Evolutionary conservation across 345 rosid species (phyloP).

Genomic region (Acer negundo): DNA sequence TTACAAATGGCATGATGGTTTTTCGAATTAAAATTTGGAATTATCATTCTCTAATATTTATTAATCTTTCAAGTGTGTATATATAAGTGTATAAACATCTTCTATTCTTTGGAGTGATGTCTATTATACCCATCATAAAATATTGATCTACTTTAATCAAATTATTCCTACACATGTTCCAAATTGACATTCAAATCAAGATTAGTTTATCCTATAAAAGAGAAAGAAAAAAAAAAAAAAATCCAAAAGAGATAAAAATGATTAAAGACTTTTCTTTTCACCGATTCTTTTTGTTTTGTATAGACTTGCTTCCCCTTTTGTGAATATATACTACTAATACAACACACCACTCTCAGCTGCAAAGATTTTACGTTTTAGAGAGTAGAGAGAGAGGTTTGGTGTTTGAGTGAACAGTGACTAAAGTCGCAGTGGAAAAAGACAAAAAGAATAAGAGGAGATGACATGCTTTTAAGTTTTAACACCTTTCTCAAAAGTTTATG

Average conservation of each 20-base stretch:
- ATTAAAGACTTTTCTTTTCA: neutral
- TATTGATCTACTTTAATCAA: too few species aligned
- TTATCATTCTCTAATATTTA: neutral
- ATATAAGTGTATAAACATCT: neutral
- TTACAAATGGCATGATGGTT: too few species aligned
- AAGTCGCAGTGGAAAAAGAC: slow-evolving; percentile 18
- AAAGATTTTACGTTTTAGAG: too few species aligned
- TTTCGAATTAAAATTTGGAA: too few species aligned
- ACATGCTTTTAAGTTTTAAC: slow-evolving; percentile 6
- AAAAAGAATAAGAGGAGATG: neutral
- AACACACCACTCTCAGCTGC: neutral
- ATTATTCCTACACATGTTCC: too few species aligned
- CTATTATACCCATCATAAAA: neutral
- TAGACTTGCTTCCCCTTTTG: neutral
- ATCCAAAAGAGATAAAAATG: too few species aligned
- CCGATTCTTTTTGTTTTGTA: neutral
- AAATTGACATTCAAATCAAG: too few species aligned
- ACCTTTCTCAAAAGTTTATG: neutral
- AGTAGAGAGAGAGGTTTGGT: neutral
- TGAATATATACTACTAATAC: neutral
- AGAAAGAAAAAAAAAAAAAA: neutral
- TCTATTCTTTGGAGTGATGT: neutral
- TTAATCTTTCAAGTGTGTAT: neutral
- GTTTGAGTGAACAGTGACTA: slow-evolving; percentile 11
- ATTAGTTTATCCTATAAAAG: neutral